Evolutionary conservation across 2,329 filamentous ascomycete species (phyloP), one percentile per base, ranked within the genome.

Genomic region (Neoarthrinium moseri): DNA sequence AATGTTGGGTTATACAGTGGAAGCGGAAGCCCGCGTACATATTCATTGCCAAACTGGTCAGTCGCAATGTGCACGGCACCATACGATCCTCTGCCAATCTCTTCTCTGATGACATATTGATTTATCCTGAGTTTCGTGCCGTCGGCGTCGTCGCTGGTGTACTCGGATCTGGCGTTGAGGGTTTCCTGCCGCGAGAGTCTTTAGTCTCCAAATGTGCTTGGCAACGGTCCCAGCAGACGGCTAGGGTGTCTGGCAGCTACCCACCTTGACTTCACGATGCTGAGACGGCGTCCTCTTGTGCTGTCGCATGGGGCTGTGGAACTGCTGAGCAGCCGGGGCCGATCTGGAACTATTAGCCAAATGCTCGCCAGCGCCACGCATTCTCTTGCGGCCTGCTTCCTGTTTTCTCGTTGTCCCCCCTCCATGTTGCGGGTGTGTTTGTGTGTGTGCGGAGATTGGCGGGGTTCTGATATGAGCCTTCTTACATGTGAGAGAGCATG

Each of bases 61-160:
- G 83, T 83, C 18, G 91, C 94, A 17, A 92, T 74, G 68, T 97
- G 91, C 12, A 99, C 94, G 10, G 91, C 87, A 6, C 94, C 94
- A 65, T 95, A 99, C 0, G 92, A 97, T 15, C 94, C 94, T 53
- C 91, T 80, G n/a, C 94, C 94, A 58, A 99, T 96, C 73, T 97
- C 92, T 64, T 95, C 87, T 65, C 87, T 85, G 61, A 99, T 94
- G 47, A 87, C 77, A 66, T 97, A 99, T 69, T 97, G 92, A 65
- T 97, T 97, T 71, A 97, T 92, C 47, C 84, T 81, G 62, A 95
- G 89, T 61, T 95, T 84, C 3, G 87, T 84, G 41, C 91, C 91
- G 60, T 96, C 90, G 55, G 86, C 77, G 56, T 92, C 86, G 64
- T 91, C 91, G 59, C 86, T 94, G 50, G 81, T 86, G 67, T 95